Evolutionary conservation across 2,329 filamentous ascomycete species (phyloP), one percentile per base, ranked within the genome.

Genomic region (Clonostachys rhizophaga): DNA sequence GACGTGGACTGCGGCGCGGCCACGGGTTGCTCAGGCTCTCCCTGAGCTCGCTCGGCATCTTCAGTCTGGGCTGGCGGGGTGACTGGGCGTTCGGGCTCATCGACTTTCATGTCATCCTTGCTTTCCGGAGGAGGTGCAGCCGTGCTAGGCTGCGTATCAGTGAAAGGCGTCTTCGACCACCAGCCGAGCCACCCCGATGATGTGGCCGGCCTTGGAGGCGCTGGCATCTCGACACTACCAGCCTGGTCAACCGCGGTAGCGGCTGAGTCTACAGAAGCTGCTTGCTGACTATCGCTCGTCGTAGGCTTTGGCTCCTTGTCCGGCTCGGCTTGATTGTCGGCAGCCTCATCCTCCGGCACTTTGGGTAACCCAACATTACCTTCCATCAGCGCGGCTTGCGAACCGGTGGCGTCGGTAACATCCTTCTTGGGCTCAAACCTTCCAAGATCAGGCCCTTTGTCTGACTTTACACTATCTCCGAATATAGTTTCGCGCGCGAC

Each of bases 401-500:
- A 36, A 20, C 40, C 18, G 34, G n/a, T 36, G 18, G 34, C 18
- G n/a, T 36, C 36, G 12, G 50, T 52, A 39, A 50, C 58, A 42
- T 49, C 43, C 44, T 66, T 49, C 51, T 64, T 62, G 43, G 56
- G 50, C 11, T 57, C 50, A 47, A 67, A 62, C 52, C 65, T 60
- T 45, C 50, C 55, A 44, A 81, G 66, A 53, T 82, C 76, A 5
- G 74, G 64, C 1, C 67, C 55, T 9, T 66, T 66, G n/a, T 58
- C 65, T 2, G 76, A 65, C 48, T 70, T 72, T 43, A 74, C 62
- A 4, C 76, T 80, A 43, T 74, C 78, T 33, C 79, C 81, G 42
- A 79, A 63, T 30, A 85, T 84, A 12, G 76, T 80, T 59, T 86
- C 81, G 52, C 71, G 73, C 5, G 79, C 79, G 41, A 86, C 67